Evolutionary conservation across 1,139 yeast species (phyloP), one percentile per base, ranked within the genome.

Genomic region (Ogataea hybrid): DNA sequence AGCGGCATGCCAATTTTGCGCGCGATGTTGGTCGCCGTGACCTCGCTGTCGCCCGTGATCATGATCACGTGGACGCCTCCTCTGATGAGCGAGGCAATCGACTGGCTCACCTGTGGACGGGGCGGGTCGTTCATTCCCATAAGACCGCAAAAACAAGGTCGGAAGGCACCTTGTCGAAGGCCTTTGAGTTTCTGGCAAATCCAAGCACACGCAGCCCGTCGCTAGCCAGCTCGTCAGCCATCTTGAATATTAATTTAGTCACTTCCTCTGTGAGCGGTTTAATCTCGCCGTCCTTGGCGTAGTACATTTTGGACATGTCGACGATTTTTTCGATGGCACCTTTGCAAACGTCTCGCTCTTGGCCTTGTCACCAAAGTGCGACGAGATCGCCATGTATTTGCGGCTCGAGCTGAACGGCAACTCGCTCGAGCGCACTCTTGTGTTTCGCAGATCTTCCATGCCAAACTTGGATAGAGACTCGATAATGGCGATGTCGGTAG

Each of bases 51-150:
- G 53, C 98, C 98, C 15, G 98, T 92, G 53, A 92, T 90, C 97
- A 92, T 92, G 40, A 92, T 85, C 12, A 92, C 89, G 60, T 88
- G 95, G 31, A 92, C 97, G 39, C 97, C 96, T 48, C 97, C 96
- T 57, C 81, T 81, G 73, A 88, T 74, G 48, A 92, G 72, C 49
- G 79, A 70, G 14, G 85, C 75, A 47, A 92, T 77, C 2, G 96
- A 82, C 43, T 73, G 69, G 39, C 77, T 75, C 5, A 89, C 97
- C 47, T 84, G 81, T 8, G 90, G 83, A 58, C 97, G 77, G 43
- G 97, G 98, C 10, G 98, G 98, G 65, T 92, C 97, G 54, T 87
- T 87, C 95, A 92, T 88, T 43, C 96, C 97, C 51, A 87, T 71
- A 35, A 92, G 67, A 6, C 98, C 98, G 54, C 87, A 76, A 58